Conservation (phyloP, 1,284 basidiomycete genomes). For the Cryptococcus sp. region DNA sequence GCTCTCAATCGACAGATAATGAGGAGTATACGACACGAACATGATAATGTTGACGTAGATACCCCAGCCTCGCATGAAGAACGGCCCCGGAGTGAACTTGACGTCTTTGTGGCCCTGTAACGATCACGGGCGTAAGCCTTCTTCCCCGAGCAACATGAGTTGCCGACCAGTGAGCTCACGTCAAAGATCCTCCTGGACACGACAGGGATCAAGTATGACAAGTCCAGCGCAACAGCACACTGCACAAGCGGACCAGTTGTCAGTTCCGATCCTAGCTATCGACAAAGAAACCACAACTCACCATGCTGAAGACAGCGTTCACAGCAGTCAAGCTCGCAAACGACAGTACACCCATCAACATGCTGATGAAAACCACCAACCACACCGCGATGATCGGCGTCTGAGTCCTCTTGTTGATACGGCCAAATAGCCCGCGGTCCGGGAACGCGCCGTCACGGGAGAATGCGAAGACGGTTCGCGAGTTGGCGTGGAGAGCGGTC, state of each 20-base stretch:
- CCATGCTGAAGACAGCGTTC: conserved; percentile 66
- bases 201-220: conserved; percentile 42
- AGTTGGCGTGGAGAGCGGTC: conserved; percentile 74
- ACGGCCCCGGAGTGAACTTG: conserved; percentile 42
- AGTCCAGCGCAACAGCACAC: conserved; percentile 39
- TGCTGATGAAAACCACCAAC: conserved; percentile 65
- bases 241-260: not conserved
- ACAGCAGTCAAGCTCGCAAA: conserved; percentile 74
- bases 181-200: conserved; percentile 36
- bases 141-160: not conserved
- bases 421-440: conserved; percentile 74
- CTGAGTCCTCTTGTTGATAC: conserved; percentile 61
- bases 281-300: conserved; percentile 3
- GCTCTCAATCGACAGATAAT: not conserved
- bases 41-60: conserved; percentile 36
- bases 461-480: conserved; percentile 83
- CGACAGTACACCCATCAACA: conserved; percentile 59
- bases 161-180: conserved; percentile 10
- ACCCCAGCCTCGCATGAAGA: conserved; percentile 37
- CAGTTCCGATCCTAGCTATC: not conserved
- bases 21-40: conserved; percentile 13
- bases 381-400: conserved; percentile 82
- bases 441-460: conserved; percentile 61
- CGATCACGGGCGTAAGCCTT: not conserved
- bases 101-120: conserved; percentile 34